These are phyloP conservation scores for Huntiella moniliformis DNA, from an alignment of 2,329 filamentous ascomycete species.

Conservation along the genomic window DNA sequence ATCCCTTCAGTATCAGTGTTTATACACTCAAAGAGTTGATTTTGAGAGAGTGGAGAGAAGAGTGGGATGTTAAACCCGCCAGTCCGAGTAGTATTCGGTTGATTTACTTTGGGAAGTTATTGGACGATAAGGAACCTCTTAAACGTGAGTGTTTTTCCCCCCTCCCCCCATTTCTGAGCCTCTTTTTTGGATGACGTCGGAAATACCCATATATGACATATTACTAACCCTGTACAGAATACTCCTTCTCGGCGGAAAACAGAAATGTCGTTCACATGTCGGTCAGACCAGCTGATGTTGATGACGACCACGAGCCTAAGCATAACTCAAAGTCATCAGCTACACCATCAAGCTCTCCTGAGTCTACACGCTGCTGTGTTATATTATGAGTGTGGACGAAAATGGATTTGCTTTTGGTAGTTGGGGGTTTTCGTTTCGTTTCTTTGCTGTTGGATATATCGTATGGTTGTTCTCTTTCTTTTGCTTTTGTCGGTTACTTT, in stretches of 20 bases:
- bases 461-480: neutral
- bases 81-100: slow-evolving; percentile 78
- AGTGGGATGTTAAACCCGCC: slow-evolving; percentile 75
- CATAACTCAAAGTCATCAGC: slow-evolving; percentile 35
- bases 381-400: slow-evolving; percentile 24
- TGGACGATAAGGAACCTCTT: slow-evolving; percentile 73
- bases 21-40: slow-evolving; percentile 92
- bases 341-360: slow-evolving; percentile 23
- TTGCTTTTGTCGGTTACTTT: neutral
- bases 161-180: neutral
- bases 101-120: slow-evolving; percentile 77
- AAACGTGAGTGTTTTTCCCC: slow-evolving; percentile 42
- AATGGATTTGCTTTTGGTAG: neutral
- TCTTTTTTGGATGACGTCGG: neutral
- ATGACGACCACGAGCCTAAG: slow-evolving; percentile 61
- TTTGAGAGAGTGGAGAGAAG: slow-evolving; percentile 74
- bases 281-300: slow-evolving; percentile 67
- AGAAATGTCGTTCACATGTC: slow-evolving; percentile 92
- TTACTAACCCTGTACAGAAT: slow-evolving; percentile 34
- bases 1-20: slow-evolving; percentile 78
- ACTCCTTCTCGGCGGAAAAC: slow-evolving; percentile 53
- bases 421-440: neutral
- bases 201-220: slow-evolving; percentile 2
- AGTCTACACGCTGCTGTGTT: slow-evolving; percentile 29
- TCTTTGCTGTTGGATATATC: neutral